Conservation (phyloP, 108 stramenopile genomes). For the Aurantiochytrium sp. region DNA sequence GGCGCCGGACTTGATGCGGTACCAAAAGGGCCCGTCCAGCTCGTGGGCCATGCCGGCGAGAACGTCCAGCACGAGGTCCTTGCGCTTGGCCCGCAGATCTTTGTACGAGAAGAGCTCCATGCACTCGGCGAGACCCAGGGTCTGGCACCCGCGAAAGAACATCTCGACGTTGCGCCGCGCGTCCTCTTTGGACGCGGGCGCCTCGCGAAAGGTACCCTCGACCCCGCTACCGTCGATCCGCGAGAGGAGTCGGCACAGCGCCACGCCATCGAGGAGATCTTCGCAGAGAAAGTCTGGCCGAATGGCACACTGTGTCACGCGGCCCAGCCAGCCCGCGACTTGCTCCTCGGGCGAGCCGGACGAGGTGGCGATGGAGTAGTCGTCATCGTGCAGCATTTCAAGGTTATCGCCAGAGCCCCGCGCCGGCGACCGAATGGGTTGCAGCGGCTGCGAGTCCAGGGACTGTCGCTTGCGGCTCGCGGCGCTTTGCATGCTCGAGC, state of each 20-base stretch:
- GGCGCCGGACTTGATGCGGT: constrained; percentile 2
- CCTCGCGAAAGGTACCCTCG: background rate
- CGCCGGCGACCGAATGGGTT: too few relatives aligned
- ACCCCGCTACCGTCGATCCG: constrained; percentile 6
- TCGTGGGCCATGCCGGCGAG: background rate
- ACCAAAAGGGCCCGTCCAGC: background rate
- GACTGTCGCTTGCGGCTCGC: too few relatives aligned
- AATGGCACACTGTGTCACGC: background rate
- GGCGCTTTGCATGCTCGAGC: too few relatives aligned
- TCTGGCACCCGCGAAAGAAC: background rate
- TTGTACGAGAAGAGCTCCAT: constrained; percentile 1
- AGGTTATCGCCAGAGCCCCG: background rate
- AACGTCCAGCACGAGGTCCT: background rate
- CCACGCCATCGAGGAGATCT: background rate
- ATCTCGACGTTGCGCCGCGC: background rate
- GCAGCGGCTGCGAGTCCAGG: too few relatives aligned
- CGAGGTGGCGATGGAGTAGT: background rate
- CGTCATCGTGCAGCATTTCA: background rate
- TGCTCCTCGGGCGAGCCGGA: background rate
- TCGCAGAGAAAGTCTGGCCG: background rate
- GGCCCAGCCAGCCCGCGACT: background rate
- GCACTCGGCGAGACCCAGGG: background rate
- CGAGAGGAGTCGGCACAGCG: background rate
- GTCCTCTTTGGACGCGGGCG: background rate
- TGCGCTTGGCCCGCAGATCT: background rate